Evolutionary conservation across 2,329 filamentous ascomycete species (phyloP), one percentile per base, ranked within the genome.

Genomic region (Aureobasidium sp.): DNA sequence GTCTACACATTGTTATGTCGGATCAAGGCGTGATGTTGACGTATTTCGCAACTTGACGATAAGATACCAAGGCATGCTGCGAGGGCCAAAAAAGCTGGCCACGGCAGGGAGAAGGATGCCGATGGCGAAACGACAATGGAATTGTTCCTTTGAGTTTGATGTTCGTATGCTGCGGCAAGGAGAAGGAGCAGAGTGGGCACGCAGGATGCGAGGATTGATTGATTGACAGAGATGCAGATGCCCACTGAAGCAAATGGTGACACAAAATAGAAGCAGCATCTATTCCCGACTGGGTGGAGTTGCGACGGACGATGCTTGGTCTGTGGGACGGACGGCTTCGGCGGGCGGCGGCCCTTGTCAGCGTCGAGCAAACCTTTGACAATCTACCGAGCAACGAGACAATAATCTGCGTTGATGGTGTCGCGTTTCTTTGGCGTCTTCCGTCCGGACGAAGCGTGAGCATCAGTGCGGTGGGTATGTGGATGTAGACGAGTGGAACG

Each of bases 301-400:
- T 46, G 46, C 13, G 44, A 37, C 44, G 43, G 43, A 39, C 13
- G 55, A 20, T 51, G 44, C 26, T 51, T 60, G 57, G 57, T 60
- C 57, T 60, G 57, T 60, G 57, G 34, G 57, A 41, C 57, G 57
- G 57, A 60, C 57, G 57, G 57, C 57, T 60, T 60, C 57, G 57
- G 57, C 57, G 57, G 36, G 46, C 55, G 55, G 44, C 55, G 55
- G 55, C 55, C 55, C 55, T 59, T 48, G 53, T 57, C 53, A 57
- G 53, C 32, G 39, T 57, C 27, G 53, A 47, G 55, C 39, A 48
- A 60, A 51, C 34, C 36, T 51, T 60, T 51, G 57, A 60, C 57
- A 50, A 60, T 60, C 57, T 50, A 51, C 57, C 57, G 46, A 60
- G 57, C 57, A 60, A 60, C 44, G 46, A 60, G 57, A 60, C 57